phyloP scores from a whole-genome alignment of 345 rosid genomes.

The Sisymbrium irio region DNA sequence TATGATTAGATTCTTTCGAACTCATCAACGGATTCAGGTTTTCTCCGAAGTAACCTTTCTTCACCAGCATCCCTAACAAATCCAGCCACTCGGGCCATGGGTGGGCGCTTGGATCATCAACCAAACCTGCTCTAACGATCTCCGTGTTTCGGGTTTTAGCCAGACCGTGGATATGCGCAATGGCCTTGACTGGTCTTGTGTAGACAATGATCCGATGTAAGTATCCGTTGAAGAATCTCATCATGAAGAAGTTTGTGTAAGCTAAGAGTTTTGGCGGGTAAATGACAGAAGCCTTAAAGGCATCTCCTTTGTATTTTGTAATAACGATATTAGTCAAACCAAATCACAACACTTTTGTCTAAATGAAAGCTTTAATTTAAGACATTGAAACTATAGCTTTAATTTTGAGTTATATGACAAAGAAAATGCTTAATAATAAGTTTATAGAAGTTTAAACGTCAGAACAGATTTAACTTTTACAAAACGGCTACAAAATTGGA shows the following conservation, averaged over 20 bases:
- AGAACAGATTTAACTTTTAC: neutral
- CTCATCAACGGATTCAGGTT: slow-evolving; percentile 49
- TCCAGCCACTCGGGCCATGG: slow-evolving; percentile 86
- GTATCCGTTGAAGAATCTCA: slow-evolving; percentile 33
- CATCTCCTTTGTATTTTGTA: neutral
- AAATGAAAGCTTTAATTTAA: neutral
- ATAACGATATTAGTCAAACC: neutral
- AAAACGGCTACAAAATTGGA: neutral
- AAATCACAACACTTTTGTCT: neutral
- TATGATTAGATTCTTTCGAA: slow-evolving; percentile 50
- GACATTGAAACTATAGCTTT: too few relatives aligned
- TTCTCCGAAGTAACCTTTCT: slow-evolving; percentile 56
- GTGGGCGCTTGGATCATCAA: slow-evolving; percentile 46
- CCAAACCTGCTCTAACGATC: slow-evolving; percentile 21
- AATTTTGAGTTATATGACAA: neutral
- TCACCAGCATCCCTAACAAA: slow-evolving; percentile 58
- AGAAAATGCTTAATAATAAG: neutral
- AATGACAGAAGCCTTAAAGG: neutral
- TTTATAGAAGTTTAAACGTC: neutral
- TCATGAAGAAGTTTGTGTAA: slow-evolving; percentile 25
- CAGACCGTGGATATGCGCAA: slow-evolving; percentile 35
- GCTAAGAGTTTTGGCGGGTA: slow-evolving; percentile 1
- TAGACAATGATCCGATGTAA: slow-evolving; percentile 14
- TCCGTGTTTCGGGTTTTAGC: slow-evolving; percentile 24
- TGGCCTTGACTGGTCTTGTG: slow-evolving; percentile 15